A percentile compares a stretch with the other conserved stretches of the same genome.
Evolutionary conservation across 306 rosid genomes (phyloP).

Genomic region (Acmispon strigosus): DNA sequence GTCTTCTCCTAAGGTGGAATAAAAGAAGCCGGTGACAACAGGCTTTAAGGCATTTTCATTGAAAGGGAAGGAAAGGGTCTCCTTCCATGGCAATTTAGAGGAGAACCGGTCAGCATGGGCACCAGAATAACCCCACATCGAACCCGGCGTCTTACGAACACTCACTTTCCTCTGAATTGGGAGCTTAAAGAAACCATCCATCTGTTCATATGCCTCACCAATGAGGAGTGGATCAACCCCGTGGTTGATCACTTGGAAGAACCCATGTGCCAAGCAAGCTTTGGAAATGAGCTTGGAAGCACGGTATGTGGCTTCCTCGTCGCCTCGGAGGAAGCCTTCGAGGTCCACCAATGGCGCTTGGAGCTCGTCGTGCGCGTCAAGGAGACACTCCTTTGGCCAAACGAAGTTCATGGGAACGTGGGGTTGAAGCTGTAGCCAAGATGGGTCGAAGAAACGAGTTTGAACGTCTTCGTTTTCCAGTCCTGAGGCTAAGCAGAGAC

Average conservation of each 20-base stretch:
- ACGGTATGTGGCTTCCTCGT: conserved; percentile 20
- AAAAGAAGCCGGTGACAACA: conserved; percentile 30
- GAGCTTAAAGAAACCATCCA: conserved; percentile 43
- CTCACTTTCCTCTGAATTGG: conserved; percentile 28
- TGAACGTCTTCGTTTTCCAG: conserved; percentile 6
- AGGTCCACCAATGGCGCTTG: conserved; percentile 48
- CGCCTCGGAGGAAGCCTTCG: conserved; percentile 46
- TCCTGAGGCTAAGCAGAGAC: background rate
- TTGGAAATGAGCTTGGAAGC: conserved; percentile 28
- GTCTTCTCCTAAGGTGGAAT: conserved; percentile 29
- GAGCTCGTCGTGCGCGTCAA: conserved; percentile 33
- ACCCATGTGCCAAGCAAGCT: conserved; percentile 55
- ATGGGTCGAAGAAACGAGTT: conserved; percentile 16
- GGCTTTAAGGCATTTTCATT: conserved; percentile 14
- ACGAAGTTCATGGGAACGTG: conserved; percentile 35
- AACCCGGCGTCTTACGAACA: conserved; percentile 12
- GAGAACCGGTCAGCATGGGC: conserved; percentile 65
- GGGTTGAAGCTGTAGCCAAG: conserved; percentile 28
- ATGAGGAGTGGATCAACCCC: conserved; percentile 43
- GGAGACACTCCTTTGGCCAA: conserved; percentile 50
- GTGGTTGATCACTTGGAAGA: conserved; percentile 64
- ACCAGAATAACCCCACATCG: conserved; percentile 55
- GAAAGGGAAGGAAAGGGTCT: conserved; percentile 56
- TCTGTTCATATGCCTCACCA: conserved; percentile 25
- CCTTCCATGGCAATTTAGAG: conserved; percentile 71